Evolutionary conservation across 495 filamentous ascomycete genomes (phyloP).

Genomic region (Coniosporium apollinis): DNA sequence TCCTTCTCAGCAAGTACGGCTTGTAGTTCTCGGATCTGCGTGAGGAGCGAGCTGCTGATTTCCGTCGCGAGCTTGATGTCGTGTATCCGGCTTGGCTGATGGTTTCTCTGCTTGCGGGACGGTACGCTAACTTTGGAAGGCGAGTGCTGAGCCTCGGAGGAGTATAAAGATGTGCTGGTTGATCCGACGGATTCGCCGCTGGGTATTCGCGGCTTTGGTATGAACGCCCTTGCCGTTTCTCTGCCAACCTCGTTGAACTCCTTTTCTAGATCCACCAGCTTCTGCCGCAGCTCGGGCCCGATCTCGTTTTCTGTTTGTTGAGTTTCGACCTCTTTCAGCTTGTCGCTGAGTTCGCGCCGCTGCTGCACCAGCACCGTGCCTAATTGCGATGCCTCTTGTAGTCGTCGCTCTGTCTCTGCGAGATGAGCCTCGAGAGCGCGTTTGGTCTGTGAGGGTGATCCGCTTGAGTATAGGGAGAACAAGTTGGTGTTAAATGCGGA

Average conservation of each 20-base stretch:
- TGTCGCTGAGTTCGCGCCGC: slow-evolving; percentile 59
- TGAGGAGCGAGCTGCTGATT: slow-evolving; percentile 76
- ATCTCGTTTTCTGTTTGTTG: slow-evolving; percentile 68
- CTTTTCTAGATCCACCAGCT: slow-evolving; percentile 70
- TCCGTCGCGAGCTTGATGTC: slow-evolving; percentile 95
- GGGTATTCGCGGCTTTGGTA: slow-evolving; percentile 64
- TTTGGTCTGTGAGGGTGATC: slow-evolving; percentile 73
- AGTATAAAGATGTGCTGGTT: slow-evolving; percentile 60
- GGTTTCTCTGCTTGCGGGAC: slow-evolving; percentile 73
- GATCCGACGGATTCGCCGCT: slow-evolving; percentile 40
- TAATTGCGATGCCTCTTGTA: slow-evolving; percentile 78
- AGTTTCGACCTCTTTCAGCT: slow-evolving; percentile 68
- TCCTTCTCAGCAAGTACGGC: slow-evolving; percentile 69
- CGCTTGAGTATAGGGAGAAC: slow-evolving; percentile 56
- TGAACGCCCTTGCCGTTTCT: slow-evolving; percentile 75
- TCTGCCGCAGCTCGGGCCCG: slow-evolving; percentile 64
- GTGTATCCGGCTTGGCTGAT: slow-evolving; percentile 66
- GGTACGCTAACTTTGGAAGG: slow-evolving; percentile 82
- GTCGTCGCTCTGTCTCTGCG: slow-evolving; percentile 71
- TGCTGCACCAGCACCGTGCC: slow-evolving; percentile 77
- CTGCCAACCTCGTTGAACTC: slow-evolving; percentile 91
- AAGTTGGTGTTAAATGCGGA: slow-evolving; percentile 63
- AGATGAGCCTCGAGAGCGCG: slow-evolving; percentile 82
- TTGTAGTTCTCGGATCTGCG: slow-evolving; percentile 79
- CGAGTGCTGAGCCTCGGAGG: slow-evolving; percentile 68